A percentile compares a stretch with the other conserved stretches of the same genome.
phyloP scores from a whole-genome alignment of 2,329 filamentous ascomycete genomes.

The Mariannaea elegans region DNA sequence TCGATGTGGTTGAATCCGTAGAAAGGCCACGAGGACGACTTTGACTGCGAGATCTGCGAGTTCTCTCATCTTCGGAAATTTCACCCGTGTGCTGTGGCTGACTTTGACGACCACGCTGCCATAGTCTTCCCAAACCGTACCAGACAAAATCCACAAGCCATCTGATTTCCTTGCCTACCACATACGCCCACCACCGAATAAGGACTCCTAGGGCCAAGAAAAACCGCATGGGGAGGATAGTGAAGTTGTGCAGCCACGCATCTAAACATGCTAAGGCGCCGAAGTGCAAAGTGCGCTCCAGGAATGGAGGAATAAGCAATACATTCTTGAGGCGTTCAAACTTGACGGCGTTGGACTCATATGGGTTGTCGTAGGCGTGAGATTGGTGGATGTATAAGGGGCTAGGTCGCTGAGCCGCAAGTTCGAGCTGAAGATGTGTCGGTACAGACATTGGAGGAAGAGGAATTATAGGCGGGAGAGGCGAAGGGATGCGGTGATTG shows the following conservation, averaged over 20 bases:
- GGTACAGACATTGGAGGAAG: slow-evolving; percentile 73
- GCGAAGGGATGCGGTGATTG: slow-evolving; percentile 52
- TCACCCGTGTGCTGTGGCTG: slow-evolving; percentile 48
- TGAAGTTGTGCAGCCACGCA: slow-evolving; percentile 96
- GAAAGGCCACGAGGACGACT: slow-evolving; percentile 46
- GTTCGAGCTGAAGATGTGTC: slow-evolving; percentile 70
- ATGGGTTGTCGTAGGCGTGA: slow-evolving; percentile 69
- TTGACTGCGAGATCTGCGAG: slow-evolving; percentile 51
- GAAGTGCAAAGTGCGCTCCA: slow-evolving; percentile 88
- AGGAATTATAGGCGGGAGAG: slow-evolving; percentile 65
- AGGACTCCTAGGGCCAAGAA: slow-evolving; percentile 81
- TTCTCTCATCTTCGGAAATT: slow-evolving; percentile 47
- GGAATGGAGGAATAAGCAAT: slow-evolving; percentile 78
- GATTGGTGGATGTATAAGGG: slow-evolving; percentile 73
- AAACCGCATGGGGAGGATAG: slow-evolving; percentile 91
- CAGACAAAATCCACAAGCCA: slow-evolving; percentile 83
- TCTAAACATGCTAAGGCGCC: slow-evolving; percentile 92
- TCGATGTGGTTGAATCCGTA: slow-evolving; percentile 21
- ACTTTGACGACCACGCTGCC: slow-evolving; percentile 65
- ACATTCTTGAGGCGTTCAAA: slow-evolving; percentile 93
- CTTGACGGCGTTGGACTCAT: slow-evolving; percentile 92
- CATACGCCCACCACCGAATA: slow-evolving; percentile 78
- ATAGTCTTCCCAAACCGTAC: slow-evolving; percentile 80
- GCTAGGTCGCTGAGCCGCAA: slow-evolving; percentile 69
- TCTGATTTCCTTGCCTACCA: slow-evolving; percentile 74